These are phyloP conservation scores for Penicillium hordei DNA, from an alignment of 2,329 filamentous ascomycete genomes.

Conservation along the genomic window DNA sequence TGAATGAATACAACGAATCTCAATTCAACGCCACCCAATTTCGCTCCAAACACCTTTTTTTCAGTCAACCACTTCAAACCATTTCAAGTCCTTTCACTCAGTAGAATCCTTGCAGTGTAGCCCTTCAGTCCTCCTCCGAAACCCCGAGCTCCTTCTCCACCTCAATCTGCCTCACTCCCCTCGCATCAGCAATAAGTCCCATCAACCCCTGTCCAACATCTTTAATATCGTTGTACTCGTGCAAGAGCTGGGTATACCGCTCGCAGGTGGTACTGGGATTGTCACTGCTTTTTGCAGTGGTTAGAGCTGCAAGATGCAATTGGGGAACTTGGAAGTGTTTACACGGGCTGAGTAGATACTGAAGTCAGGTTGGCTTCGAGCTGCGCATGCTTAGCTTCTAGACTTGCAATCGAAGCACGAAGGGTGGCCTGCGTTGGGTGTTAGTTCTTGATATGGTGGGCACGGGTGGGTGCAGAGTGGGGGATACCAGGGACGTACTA, in stretches of 20 bases:
- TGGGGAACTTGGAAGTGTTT: constrained; percentile 13
- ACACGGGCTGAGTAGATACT: constrained; percentile 38
- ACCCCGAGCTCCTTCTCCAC: constrained; percentile 45
- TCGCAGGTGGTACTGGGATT: constrained; percentile 57
- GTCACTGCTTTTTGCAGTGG: constrained; percentile 22
- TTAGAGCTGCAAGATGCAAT: constrained; percentile 4
- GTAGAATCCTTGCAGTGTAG: neutral
- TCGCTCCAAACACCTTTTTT: neutral
- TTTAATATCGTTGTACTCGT: constrained; percentile 70
- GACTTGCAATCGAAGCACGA: constrained; percentile 31
- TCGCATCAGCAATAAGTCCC: constrained; percentile 65
- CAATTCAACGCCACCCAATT: neutral
- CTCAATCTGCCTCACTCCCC: constrained; percentile 55
- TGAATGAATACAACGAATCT: constrained; percentile 8
- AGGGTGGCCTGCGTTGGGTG: constrained; percentile 23
- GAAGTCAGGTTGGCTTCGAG: constrained; percentile 38
- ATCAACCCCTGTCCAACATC: constrained; percentile 66
- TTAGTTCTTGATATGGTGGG: neutral
- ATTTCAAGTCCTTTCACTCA: neutral
- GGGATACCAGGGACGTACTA: constrained; percentile 6
- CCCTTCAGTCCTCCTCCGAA: constrained; percentile 34
- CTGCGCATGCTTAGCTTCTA: constrained; percentile 50
- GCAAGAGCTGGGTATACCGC: constrained; percentile 63
- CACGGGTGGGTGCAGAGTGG: neutral
- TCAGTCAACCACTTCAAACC: neutral